These are phyloP conservation scores for Penicillium sp. DNA, from an alignment of 2,329 filamentous ascomycete species.

Conservation along the genomic window DNA sequence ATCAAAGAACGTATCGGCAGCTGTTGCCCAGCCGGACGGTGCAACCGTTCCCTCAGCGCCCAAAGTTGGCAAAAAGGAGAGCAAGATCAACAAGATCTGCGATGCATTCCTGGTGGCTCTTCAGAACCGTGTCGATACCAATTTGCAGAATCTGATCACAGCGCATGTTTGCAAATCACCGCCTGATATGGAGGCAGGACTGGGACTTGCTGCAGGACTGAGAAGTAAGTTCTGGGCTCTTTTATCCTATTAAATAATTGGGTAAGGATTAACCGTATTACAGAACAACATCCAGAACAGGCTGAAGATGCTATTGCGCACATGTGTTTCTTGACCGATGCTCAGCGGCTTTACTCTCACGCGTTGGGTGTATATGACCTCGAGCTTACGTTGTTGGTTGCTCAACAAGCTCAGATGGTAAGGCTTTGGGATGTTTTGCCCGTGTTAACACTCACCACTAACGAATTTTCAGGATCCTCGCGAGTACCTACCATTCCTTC, in stretches of 20 bases:
- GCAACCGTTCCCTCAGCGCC: constrained; percentile 3
- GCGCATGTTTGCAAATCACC: constrained; percentile 91
- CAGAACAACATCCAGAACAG: constrained; percentile 62
- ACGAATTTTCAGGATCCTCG: constrained; percentile 65
- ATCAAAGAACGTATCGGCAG: constrained; percentile 29
- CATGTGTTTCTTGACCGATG: constrained; percentile 94
- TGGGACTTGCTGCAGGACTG: constrained; percentile 73
- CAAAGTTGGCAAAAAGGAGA: constrained; percentile 26
- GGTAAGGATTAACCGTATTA: constrained; percentile 13
- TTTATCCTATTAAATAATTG: not conserved
- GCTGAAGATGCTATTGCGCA: constrained; percentile 91
- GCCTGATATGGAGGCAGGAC: constrained; percentile 81
- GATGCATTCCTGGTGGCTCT: constrained; percentile 75
- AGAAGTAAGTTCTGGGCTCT: constrained; percentile 38
- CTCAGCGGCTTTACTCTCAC: constrained; percentile 86
- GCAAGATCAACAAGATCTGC: constrained; percentile 84
- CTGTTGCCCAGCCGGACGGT: constrained; percentile 26
- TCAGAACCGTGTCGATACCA: constrained; percentile 58
- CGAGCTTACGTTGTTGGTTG: constrained; percentile 82
- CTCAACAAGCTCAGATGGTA: constrained; percentile 86
- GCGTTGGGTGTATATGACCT: constrained; percentile 89
- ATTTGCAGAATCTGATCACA: constrained; percentile 87
- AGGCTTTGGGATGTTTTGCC: not conserved
- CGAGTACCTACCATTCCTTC: constrained; percentile 93
- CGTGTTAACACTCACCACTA: constrained; percentile 3